Conservation (phyloP, 2,329 filamentous ascomycete species). For the Aspergillaceae sp. region DNA sequence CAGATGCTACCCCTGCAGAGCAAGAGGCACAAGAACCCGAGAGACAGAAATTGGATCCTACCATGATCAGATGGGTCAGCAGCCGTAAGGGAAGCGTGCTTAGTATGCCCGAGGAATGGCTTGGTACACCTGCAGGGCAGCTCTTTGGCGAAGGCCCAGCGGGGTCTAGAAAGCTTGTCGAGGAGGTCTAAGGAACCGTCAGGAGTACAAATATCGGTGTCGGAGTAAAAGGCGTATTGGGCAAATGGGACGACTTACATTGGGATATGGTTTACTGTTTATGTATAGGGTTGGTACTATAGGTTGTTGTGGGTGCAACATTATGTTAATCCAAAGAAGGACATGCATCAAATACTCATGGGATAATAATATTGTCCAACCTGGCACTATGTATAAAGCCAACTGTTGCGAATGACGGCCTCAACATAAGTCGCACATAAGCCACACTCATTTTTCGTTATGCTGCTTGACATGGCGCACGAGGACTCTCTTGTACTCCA, state of each 20-base stretch:
- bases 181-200: constrained; percentile 24
- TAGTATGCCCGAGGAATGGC: constrained; percentile 41
- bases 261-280: constrained; percentile 5
- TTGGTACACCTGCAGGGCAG: constrained; percentile 35
- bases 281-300: background rate
- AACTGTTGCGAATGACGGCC: no score
- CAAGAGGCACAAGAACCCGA: constrained; percentile 30
- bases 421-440: no score
- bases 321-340: no score
- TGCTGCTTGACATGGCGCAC: no score
- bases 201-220: no score
- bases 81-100: constrained; percentile 33
- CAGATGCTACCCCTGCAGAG: constrained; percentile 33
- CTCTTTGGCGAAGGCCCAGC: constrained; percentile 25
- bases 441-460: no score
- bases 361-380: no score
- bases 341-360: no score
- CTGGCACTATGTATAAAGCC: no score
- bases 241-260: background rate
- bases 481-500: background rate
- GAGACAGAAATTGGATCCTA: constrained; percentile 35
- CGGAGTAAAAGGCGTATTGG: constrained; percentile 10
- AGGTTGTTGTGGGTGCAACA: background rate
- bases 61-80: constrained; percentile 40
- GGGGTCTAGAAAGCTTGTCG: constrained; percentile 26